Conservation (phyloP, 108 stramenopile genomes). For the Bacterosira constricta region DNA sequence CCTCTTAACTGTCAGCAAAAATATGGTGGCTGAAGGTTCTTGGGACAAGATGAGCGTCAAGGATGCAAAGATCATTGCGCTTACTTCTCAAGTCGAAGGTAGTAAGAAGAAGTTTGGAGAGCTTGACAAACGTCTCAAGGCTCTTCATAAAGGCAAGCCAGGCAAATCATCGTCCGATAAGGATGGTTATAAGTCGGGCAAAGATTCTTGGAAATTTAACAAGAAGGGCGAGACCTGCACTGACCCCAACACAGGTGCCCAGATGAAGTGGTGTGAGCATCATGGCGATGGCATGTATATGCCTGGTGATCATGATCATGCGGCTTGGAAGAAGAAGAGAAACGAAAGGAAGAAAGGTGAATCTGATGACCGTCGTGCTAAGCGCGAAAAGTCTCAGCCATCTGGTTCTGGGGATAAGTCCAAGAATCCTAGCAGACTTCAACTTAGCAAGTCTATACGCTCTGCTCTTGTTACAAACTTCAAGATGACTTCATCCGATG, state of each 20-base stretch:
- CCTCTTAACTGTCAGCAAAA: no score
- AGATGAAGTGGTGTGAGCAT: constrained; percentile 1
- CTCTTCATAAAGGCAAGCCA: no score
- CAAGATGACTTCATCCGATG: not conserved
- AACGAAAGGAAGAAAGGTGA: not conserved
- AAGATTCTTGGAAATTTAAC: not conserved
- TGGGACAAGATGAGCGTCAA: not conserved
- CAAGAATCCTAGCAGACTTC: not conserved
- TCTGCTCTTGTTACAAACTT: not conserved
- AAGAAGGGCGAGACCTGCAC: not conserved
- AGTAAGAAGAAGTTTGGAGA: not conserved
- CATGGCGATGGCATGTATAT: constrained; percentile 13
- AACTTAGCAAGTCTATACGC: not conserved
- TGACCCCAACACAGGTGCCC: not conserved
- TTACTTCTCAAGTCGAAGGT: not conserved
- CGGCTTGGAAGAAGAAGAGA: constrained; percentile 5
- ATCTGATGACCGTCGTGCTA: no score
- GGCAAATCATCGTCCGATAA: not conserved
- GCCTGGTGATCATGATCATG: constrained; percentile 12
- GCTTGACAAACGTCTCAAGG: no score
- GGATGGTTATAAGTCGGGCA: not conserved
- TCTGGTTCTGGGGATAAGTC: not conserved
- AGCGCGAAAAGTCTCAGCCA: no score
- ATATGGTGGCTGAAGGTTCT: not conserved
- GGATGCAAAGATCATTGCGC: constrained; percentile 6